Conservation (phyloP, 2,329 filamentous ascomycete species). For the Xylariaceae sp. region DNA sequence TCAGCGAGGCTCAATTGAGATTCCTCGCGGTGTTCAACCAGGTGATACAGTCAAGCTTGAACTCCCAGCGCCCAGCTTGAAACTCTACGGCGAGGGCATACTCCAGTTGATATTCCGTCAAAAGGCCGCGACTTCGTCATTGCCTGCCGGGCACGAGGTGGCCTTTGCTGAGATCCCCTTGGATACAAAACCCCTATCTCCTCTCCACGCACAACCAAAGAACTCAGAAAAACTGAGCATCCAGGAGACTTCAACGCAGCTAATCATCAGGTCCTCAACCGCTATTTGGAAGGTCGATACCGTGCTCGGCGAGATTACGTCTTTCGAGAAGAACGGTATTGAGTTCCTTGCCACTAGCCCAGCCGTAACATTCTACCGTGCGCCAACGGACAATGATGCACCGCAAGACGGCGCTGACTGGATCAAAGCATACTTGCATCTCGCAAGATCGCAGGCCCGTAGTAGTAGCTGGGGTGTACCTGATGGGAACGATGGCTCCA, state of each 20-base stretch:
- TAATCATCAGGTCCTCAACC: slow-evolving; percentile 23
- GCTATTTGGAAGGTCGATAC: slow-evolving; percentile 27
- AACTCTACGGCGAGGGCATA: slow-evolving; percentile 7
- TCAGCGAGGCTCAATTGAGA: slow-evolving; percentile 21
- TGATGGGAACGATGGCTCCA: slow-evolving; percentile 26
- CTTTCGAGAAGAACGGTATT: slow-evolving; percentile 23
- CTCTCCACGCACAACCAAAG: not conserved
- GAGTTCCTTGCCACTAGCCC: slow-evolving; percentile 23
- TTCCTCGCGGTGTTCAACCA: slow-evolving; percentile 25
- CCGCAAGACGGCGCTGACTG: slow-evolving; percentile 53
- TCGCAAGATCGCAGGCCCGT: slow-evolving; percentile 25
- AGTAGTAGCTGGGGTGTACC: slow-evolving; percentile 26
- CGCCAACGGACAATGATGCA: slow-evolving; percentile 63
- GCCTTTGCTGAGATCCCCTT: slow-evolving; percentile 29
- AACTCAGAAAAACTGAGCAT: slow-evolving; percentile 18
- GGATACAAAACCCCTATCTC: slow-evolving; percentile 2
- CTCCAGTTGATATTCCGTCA: slow-evolving; percentile 17
- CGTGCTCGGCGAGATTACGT: slow-evolving; percentile 23
- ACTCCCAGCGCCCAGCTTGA: slow-evolving; percentile 11
- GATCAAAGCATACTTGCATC: slow-evolving; percentile 25
- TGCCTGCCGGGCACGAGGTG: slow-evolving; percentile 27
- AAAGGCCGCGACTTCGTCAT: slow-evolving; percentile 17
- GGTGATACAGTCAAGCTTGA: slow-evolving; percentile 25
- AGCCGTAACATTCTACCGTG: slow-evolving; percentile 50
- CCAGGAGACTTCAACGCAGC: slow-evolving; percentile 20